Evolutionary conservation across 106 monocot species (phyloP), one percentile per base, ranked within the genome.

Genomic region (Apostasia ramifera): DNA sequence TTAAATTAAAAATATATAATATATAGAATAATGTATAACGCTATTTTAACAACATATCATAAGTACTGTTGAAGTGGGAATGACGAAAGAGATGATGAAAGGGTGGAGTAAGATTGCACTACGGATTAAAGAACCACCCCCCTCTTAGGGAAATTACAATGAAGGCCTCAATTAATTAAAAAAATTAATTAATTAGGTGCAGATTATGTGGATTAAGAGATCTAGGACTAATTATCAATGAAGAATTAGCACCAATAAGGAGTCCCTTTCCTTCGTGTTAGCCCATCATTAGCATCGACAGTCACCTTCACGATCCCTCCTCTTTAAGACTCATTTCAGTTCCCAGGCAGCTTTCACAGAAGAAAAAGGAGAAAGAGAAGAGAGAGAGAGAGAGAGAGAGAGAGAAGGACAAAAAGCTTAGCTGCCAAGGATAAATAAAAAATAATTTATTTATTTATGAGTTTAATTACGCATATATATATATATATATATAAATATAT

Each of bases 271-370:
- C n/a, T 2, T 59, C n/a, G 59, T 59, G 59, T 59, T 41, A 59
- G 59, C n/a, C 59, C 40, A 59, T 59, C 59, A 59, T 59, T 59
- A 59, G 40, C 59, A 40, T 40, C 59, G 40, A 40, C 9, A 37
- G 8, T 59, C 59, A 40, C 59, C 59, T 59, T 59, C 59, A 37
- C 2, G 8, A 59, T 40, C 40, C 5, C 37, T 40, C 37, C 37
- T n/a, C 40, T 57, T 26, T 40, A 37, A 39, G 59, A 59, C 62
- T 62, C 62, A 41, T 62, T 62, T 62, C 40, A 62, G 62, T 62
- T 62, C 62, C 44, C 62, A 3, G 62, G 62, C 62, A 62, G 12
- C 62, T 62, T 62, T 62, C 62, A 62, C 42, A 62, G 44, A 44
- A 40, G 9, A 57, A 59, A 38, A 39, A 40, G 59, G 40, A 40